These are phyloP conservation scores for Erodium trifolium DNA, from an alignment of 441 rosid genomes.

Conservation along the genomic window DNA sequence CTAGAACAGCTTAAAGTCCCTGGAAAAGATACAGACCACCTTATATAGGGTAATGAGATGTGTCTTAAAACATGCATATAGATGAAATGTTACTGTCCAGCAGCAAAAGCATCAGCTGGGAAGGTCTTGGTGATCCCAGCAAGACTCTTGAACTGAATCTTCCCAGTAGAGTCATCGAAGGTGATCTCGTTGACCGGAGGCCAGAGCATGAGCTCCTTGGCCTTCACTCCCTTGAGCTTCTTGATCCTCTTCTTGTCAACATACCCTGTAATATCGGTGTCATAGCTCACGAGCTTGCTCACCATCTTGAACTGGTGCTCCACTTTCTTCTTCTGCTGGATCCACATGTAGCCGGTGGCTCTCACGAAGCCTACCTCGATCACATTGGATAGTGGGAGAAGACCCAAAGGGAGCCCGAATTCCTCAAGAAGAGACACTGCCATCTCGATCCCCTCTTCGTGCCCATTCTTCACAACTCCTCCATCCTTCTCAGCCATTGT, in stretches of 20 bases:
- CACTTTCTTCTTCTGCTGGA: slow-evolving; percentile 40
- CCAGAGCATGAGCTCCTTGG: slow-evolving; percentile 49
- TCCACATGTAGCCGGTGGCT: slow-evolving; percentile 49
- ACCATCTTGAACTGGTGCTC: slow-evolving; percentile 48
- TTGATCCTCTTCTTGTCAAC: slow-evolving; percentile 36
- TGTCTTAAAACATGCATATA: background rate
- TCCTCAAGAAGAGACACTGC: slow-evolving; percentile 43
- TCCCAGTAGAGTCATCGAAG: slow-evolving; percentile 34
- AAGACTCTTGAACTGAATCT: slow-evolving; percentile 55
- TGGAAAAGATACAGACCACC: slow-evolving; percentile 11
- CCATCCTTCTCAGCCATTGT: slow-evolving; percentile 46
- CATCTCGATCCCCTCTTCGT: slow-evolving; percentile 42
- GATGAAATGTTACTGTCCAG: slow-evolving; percentile 31
- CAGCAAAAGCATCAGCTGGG: slow-evolving; percentile 57
- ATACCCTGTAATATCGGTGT: slow-evolving; percentile 34
- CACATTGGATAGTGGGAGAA: slow-evolving; percentile 44
- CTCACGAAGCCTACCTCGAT: slow-evolving; percentile 45
- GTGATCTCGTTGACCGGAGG: slow-evolving; percentile 37
- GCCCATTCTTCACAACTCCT: slow-evolving; percentile 43
- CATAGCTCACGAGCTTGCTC: slow-evolving; percentile 55
- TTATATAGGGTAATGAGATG: background rate
- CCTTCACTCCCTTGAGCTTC: slow-evolving; percentile 71
- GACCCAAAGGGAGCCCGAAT: slow-evolving; percentile 49
- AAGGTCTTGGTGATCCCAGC: slow-evolving; percentile 59
- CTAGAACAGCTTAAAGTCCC: slow-evolving; percentile 19